Percentiles rank a stretch among this genome's conserved stretches.
Evolutionary conservation across 352 stramenopile species (phyloP).

Genomic region (Globisporangium nagaii): DNA sequence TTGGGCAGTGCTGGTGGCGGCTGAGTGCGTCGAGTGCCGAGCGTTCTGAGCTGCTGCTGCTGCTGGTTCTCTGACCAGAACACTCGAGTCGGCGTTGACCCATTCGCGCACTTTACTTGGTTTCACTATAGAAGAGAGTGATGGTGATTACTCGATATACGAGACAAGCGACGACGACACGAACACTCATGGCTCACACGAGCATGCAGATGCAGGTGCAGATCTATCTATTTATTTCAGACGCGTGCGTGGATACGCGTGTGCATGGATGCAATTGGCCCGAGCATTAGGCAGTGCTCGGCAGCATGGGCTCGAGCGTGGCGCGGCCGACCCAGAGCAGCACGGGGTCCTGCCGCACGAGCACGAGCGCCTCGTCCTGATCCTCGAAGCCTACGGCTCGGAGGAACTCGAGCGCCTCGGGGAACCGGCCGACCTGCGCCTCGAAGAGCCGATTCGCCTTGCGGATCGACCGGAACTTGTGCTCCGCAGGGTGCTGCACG

Average conservation of each 20-base stretch:
- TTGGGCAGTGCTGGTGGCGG: not conserved
- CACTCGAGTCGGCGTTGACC: too few relatives aligned
- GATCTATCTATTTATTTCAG: not conserved
- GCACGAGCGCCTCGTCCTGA: conserved; percentile 41
- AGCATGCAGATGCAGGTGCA: too few relatives aligned
- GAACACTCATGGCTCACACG: too few relatives aligned
- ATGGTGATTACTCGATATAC: too few relatives aligned
- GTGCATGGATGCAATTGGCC: too few relatives aligned
- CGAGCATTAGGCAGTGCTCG: conserved; percentile 14
- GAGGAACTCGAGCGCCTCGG: conserved; percentile 64
- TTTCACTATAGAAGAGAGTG: too few relatives aligned
- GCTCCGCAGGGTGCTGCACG: conserved; percentile 39
- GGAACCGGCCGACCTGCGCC: conserved; percentile 34
- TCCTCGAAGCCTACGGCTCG: conserved; percentile 63
- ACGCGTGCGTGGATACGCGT: too few relatives aligned
- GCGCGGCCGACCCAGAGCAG: conserved; percentile 68
- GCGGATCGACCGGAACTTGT: conserved; percentile 62
- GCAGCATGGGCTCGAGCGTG: conserved; percentile 47
- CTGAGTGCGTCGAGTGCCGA: not conserved
- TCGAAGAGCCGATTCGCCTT: conserved; percentile 63
- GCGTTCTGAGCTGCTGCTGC: too few relatives aligned
- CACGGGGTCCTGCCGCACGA: conserved; percentile 50
- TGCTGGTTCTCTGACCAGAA: too few relatives aligned
- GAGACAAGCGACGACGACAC: too few relatives aligned
- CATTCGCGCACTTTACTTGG: too few relatives aligned